Evolutionary conservation across 495 filamentous ascomycete genomes (phyloP), one percentile per base, ranked within the genome.

Genomic region (Aspergillus indologenus): DNA sequence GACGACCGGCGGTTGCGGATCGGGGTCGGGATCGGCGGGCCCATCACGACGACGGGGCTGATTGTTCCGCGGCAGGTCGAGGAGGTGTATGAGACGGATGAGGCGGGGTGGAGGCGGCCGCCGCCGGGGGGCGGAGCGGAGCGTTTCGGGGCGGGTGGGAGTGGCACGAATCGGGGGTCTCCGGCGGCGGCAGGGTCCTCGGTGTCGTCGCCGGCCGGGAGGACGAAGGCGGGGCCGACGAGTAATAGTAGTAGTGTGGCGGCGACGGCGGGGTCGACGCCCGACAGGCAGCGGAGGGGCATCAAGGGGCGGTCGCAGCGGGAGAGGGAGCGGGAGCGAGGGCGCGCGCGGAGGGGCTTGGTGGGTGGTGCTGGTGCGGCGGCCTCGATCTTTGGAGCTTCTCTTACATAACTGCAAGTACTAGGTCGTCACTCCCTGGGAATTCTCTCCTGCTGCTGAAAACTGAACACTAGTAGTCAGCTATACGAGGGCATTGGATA

Each of bases 71-170:
- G 65, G 45, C 31, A 43, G 1, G 49, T 65, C 1, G 63, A 66
- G 1, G 66, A 68, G 48, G 63, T 66, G 1, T 58, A 53, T 40
- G 66, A 66, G 26, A 59, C 52, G n/a, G 66, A 62, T 40, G 66
- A 68, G 60, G 54, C 53, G 46, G 63, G 66, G 45, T 68, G 66
- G 66, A 42, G 53, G 40, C 56, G 55, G 45, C 55, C 60, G 11
- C 14, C 12, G 21, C 1, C 3, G 26, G 22, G n/a, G n/a, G 19
- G 26, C 17, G 18, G 45, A 23, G 34, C 40, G 6, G 44, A 40
- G 24, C 7, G n/a, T n/a, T 56, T n/a, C n/a, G n/a, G n/a, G n/a
- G n/a, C n/a, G n/a, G n/a, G n/a, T n/a, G n/a, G n/a, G n/a, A n/a
- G n/a, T n/a, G 47, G 31, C 20, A 24, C 40, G 3, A 26, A 17